phyloP scores from a whole-genome alignment of 768 basidiomycete genomes.

The Xerocomellus chrysenteron region DNA sequence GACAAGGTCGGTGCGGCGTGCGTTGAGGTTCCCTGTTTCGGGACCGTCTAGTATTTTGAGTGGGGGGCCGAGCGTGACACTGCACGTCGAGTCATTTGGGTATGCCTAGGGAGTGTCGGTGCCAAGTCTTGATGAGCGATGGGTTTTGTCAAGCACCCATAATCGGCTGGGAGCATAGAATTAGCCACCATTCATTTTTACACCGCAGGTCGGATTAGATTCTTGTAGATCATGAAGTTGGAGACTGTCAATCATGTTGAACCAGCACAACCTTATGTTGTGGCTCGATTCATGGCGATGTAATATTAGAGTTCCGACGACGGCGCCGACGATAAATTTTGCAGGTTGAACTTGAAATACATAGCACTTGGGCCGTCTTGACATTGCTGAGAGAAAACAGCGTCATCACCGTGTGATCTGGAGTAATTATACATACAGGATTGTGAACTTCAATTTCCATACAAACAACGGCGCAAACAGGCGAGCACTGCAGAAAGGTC shows the following conservation, averaged over 20 bases:
- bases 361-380: neutral
- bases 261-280: neutral
- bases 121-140: neutral
- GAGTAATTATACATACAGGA: neutral
- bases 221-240: neutral
- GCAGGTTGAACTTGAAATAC: neutral
- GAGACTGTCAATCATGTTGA: too few species aligned
- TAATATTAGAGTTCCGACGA: slow-evolving; percentile 4
- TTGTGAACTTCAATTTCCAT: neutral
- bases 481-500: neutral
- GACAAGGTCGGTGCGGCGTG: slow-evolving; percentile 37
- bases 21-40: slow-evolving; percentile 38
- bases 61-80: slow-evolving; percentile 39
- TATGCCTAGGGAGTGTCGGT: slow-evolving; percentile 29
- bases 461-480: neutral
- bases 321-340: slow-evolving; percentile 1
- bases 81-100: slow-evolving; percentile 42
- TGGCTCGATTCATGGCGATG: neutral
- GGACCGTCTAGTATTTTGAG: slow-evolving; percentile 26
- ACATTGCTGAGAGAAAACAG: too few species aligned
- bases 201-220: neutral
- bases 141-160: neutral
- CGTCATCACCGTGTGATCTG: neutral
- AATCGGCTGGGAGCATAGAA: neutral
- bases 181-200: neutral